phyloP scores from a whole-genome alignment of 768 basidiomycete genomes.

The Lactarius tabidus region DNA sequence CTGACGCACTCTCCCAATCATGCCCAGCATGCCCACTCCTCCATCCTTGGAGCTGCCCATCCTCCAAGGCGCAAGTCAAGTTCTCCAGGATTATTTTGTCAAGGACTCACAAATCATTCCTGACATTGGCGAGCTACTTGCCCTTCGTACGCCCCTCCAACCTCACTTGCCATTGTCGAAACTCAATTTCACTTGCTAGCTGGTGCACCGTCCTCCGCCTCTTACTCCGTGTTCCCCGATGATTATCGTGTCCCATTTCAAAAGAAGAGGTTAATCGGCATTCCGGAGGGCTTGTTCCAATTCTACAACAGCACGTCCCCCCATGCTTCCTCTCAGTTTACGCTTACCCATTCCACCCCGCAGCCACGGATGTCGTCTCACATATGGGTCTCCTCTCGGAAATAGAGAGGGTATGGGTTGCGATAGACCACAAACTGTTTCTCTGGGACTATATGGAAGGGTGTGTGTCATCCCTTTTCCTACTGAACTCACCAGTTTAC shows the following conservation, averaged over 20 bases:
- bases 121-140: conserved; percentile 67
- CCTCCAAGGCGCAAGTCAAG: conserved; percentile 61
- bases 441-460: conserved; percentile 96
- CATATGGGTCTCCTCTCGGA: conserved; percentile 91
- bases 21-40: conserved; percentile 20
- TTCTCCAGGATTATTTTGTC: conserved; percentile 62
- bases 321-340: neutral
- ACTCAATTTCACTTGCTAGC: conserved; percentile 36
- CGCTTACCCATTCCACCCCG: conserved; percentile 15
- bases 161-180: neutral
- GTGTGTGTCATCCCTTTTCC: conserved; percentile 42
- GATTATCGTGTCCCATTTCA: conserved; percentile 78
- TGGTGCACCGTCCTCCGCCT: conserved; percentile 64
- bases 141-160: conserved; percentile 41
- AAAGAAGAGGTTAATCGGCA: conserved; percentile 69
- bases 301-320: conserved; percentile 61
- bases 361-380: conserved; percentile 65
- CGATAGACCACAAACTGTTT: conserved; percentile 89
- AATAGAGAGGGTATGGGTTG: conserved; percentile 93
- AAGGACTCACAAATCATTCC: conserved; percentile 75
- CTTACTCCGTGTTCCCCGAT: conserved; percentile 73
- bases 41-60: conserved; percentile 53
- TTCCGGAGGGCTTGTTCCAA: conserved; percentile 74
- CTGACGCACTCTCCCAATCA: no score
- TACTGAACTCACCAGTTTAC: neutral